Percentiles rank a stretch among this genome's conserved stretches.
Conservation (phyloP, 306 rosid species). For the Prunus mongolica region DNA sequence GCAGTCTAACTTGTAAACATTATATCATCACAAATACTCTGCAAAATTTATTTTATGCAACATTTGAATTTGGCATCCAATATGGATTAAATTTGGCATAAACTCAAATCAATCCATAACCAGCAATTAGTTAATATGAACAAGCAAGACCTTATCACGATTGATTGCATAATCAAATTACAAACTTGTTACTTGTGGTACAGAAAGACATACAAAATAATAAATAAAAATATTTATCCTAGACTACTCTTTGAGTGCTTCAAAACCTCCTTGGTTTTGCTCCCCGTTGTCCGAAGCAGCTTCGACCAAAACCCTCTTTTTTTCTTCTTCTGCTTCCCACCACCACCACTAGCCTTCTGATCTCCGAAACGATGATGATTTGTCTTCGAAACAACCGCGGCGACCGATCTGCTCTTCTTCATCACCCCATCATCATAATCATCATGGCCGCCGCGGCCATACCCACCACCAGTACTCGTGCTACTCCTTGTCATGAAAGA, state of each 20-base stretch:
- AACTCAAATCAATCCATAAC: no score
- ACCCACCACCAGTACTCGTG: not conserved
- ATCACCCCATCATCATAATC: slow-evolving; percentile 24
- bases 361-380: not conserved
- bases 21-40: not conserved
- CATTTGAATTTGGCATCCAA: not conserved
- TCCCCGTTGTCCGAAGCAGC: slow-evolving; percentile 46
- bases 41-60: not conserved
- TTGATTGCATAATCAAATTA: not conserved
- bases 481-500: slow-evolving; percentile 24
- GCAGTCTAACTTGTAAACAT: not conserved
- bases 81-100: no score
- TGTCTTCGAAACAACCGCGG: slow-evolving; percentile 29
- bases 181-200: not conserved
- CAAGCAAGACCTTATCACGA: no score
- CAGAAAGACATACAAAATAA: not conserved
- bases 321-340: slow-evolving; percentile 27
- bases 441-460: slow-evolving; percentile 12
- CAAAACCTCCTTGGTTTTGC: slow-evolving; percentile 34
- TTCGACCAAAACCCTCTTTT: slow-evolving; percentile 61
- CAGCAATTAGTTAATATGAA: no score
- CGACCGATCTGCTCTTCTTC: slow-evolving; percentile 61
- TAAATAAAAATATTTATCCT: slow-evolving; percentile 2
- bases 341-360: slow-evolving; percentile 1
- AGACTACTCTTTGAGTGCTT: slow-evolving; percentile 25